Evolutionary conservation across 164 flowering plant species (phyloP).

Genomic region (Nymphaea colorata): DNA sequence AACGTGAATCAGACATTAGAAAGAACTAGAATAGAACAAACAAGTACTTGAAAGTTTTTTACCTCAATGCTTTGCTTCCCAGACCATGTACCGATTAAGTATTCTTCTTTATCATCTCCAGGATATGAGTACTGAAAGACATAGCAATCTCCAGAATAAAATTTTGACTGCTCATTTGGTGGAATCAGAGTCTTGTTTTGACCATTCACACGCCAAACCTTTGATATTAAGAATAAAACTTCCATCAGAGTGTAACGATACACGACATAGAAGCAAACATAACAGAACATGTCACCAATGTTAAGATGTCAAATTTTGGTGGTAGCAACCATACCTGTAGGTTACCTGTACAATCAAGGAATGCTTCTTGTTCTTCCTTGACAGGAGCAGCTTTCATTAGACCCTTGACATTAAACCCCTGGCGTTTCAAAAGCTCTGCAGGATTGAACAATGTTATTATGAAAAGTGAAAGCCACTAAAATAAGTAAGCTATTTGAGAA

Average conservation of each 20-base stretch:
- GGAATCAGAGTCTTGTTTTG: slow-evolving; percentile 56
- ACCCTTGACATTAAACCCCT: slow-evolving; percentile 95
- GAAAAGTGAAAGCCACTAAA: too few relatives aligned
- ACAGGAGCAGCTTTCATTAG: slow-evolving; percentile 80
- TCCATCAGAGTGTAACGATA: neutral
- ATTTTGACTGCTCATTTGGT: slow-evolving; percentile 70
- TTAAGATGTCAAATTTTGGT: neutral
- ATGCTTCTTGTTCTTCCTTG: slow-evolving; percentile 85
- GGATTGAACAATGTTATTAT: slow-evolving; percentile 3
- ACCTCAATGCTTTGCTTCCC: slow-evolving; percentile 93
- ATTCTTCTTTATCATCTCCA: slow-evolving; percentile 87
- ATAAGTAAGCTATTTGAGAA: too few relatives aligned
- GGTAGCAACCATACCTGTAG: slow-evolving; percentile 51
- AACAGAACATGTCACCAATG: neutral
- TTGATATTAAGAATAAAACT: slow-evolving; percentile 7
- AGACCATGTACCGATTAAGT: slow-evolving; percentile 92
- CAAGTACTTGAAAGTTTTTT: neutral
- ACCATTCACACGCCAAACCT: slow-evolving; percentile 95
- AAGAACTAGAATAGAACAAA: neutral
- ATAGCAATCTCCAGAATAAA: slow-evolving; percentile 92
- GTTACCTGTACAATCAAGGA: slow-evolving; percentile 91
- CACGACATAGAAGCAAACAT: neutral
- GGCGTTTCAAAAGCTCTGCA: slow-evolving; percentile 83
- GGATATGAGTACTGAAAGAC: slow-evolving; percentile 89
- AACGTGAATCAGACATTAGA: neutral